These are phyloP conservation scores for Micractinium sp. DNA, from an alignment of 139 green algal species.

Conservation along the genomic window DNA sequence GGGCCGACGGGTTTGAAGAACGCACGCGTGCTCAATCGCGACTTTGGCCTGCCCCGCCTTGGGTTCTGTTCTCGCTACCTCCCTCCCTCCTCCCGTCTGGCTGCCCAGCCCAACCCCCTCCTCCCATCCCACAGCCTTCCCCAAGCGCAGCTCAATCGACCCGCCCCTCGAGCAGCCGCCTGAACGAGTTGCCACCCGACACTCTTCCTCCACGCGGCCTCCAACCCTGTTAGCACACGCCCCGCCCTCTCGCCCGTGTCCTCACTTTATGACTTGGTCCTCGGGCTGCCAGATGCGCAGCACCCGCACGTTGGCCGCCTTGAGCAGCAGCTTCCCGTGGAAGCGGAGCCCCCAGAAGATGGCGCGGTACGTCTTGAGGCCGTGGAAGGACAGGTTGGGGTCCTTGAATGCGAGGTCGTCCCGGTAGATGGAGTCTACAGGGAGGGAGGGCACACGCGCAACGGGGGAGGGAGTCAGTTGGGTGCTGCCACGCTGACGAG, in stretches of 20 bases:
- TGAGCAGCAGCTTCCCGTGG: slow-evolving; percentile 92
- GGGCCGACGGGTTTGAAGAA: neutral
- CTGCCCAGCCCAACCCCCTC: neutral
- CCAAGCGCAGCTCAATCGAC: neutral
- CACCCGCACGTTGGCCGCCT: slow-evolving; percentile 83
- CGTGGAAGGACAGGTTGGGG: slow-evolving; percentile 80
- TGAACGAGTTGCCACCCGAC: neutral
- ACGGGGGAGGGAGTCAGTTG: neutral
- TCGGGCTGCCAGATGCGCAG: slow-evolving; percentile 92
- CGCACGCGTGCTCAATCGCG: too few relatives aligned
- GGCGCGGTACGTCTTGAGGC: slow-evolving; percentile 88
- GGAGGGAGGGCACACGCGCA: neutral
- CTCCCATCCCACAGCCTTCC: neutral
- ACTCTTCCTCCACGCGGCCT: neutral
- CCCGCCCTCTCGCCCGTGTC: neutral
- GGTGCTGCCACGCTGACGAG: too few relatives aligned
- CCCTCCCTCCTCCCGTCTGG: neutral
- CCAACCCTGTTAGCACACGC: neutral
- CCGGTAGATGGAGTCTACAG: slow-evolving; percentile 84
- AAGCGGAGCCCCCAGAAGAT: slow-evolving; percentile 95
- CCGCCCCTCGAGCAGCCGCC: neutral
- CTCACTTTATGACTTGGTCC: slow-evolving; percentile 79
- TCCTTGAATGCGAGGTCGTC: slow-evolving; percentile 94
- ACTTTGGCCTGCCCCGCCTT: too few relatives aligned
- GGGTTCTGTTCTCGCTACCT: too few relatives aligned